These are phyloP conservation scores for Phytophthora sansomeana DNA, from an alignment of 352 stramenopile genomes.

Conservation along the genomic window DNA sequence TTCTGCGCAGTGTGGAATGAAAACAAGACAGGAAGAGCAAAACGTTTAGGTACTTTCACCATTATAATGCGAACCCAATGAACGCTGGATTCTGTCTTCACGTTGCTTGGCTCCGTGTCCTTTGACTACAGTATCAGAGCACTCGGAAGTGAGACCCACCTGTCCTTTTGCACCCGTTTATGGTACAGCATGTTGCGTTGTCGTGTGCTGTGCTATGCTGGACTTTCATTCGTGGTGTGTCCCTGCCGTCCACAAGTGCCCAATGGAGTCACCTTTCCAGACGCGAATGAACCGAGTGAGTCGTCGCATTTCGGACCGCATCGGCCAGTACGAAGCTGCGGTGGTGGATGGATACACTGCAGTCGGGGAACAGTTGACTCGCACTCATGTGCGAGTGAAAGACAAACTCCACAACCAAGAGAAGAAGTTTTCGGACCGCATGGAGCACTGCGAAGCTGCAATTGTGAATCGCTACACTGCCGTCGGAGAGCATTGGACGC, in stretches of 20 bases:
- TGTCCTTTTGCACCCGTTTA: conserved; percentile 10
- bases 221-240: conserved; percentile 26
- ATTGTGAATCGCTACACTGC: conserved; percentile 9
- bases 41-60: too few species aligned
- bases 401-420: conserved; percentile 18
- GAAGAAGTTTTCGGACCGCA: conserved; percentile 21
- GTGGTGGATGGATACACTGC: conserved; percentile 25
- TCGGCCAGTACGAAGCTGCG: conserved; percentile 26
- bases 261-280: conserved; percentile 25
- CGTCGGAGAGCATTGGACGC: conserved; percentile 8
- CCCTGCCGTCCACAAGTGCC: not conserved
- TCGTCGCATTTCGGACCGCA: conserved; percentile 19
- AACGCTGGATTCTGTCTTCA: not conserved
- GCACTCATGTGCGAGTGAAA: conserved; percentile 19
- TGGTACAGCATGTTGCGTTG: conserved; percentile 18
- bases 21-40: too few species aligned
- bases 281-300: conserved; percentile 10
- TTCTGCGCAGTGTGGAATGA: not conserved
- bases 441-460: conserved; percentile 25
- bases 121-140: not conserved
- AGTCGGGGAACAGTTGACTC: conserved; percentile 16
- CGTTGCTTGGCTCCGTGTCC: not conserved
- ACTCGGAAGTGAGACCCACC: not conserved
- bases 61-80: not conserved
- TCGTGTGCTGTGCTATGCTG: conserved; percentile 13